These are phyloP conservation scores for Erysimum cheiranthoides DNA, from an alignment of 345 rosid species.

Conservation along the genomic window DNA sequence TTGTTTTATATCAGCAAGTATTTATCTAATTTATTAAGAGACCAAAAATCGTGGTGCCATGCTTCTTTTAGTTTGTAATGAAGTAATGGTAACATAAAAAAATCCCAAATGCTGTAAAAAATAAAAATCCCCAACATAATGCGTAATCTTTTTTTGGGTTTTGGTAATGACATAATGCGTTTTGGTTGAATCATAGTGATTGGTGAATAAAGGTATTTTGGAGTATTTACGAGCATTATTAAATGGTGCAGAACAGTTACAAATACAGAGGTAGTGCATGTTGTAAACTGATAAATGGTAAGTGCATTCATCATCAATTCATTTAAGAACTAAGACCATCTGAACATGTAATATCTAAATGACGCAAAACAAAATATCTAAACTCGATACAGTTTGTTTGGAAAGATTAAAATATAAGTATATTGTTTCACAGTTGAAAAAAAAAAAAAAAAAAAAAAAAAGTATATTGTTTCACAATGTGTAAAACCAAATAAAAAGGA, in stretches of 20 bases:
- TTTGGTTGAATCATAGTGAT: conserved; percentile 5
- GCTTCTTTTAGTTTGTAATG: background rate
- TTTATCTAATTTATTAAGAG: background rate
- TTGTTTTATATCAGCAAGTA: background rate
- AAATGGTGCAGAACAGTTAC: background rate
- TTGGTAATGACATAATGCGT: background rate
- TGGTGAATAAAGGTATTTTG: background rate
- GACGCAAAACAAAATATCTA: background rate
- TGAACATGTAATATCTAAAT: background rate
- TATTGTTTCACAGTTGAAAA: too few relatives aligned
- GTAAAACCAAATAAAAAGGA: background rate
- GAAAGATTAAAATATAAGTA: too few relatives aligned
- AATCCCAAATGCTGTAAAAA: background rate
- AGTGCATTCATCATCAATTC: background rate
- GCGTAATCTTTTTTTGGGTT: background rate
- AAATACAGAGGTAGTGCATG: background rate
- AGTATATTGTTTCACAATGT: too few relatives aligned
- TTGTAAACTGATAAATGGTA: background rate
- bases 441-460: too few relatives aligned
- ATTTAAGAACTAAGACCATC: background rate
- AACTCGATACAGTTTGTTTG: too few relatives aligned
- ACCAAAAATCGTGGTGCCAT: background rate
- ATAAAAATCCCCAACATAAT: background rate
- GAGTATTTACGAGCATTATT: background rate
- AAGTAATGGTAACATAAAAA: background rate